Evolutionary conservation across 2,329 filamentous ascomycete species (phyloP).

Genomic region (Neurospora crassa): DNA sequence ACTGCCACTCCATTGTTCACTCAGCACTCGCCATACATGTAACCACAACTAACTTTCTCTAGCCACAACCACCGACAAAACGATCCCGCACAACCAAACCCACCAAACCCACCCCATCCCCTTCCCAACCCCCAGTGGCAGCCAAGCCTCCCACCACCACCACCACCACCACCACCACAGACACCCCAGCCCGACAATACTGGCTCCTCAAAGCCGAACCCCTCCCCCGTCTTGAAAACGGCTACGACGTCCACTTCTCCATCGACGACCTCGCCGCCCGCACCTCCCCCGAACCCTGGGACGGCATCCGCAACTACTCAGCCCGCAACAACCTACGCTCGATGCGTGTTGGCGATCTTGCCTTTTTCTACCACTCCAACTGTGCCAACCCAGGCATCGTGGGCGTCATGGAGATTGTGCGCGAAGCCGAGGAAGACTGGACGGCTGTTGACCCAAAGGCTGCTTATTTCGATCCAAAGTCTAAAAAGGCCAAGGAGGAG

Average conservation of each 20-base stretch:
- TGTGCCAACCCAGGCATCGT: constrained; percentile 83
- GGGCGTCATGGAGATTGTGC: constrained; percentile 80
- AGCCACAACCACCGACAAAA: background rate
- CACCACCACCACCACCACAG: background rate
- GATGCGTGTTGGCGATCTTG: constrained; percentile 86
- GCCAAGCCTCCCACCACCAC: too few species aligned
- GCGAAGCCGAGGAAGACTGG: constrained; percentile 74
- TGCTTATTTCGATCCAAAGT: constrained; percentile 78
- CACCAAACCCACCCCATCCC: background rate
- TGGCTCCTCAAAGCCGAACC: constrained; percentile 88
- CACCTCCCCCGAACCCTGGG: constrained; percentile 77
- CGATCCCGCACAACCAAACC: background rate
- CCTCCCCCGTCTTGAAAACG: constrained; percentile 75
- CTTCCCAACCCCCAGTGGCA: too few species aligned
- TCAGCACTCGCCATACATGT: background rate
- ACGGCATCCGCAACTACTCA: constrained; percentile 51
- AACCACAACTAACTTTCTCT: background rate
- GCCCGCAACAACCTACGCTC: constrained; percentile 83
- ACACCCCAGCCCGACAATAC: constrained; percentile 33
- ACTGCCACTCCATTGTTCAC: background rate
- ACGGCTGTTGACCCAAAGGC: constrained; percentile 47
- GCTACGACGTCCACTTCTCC: constrained; percentile 82
- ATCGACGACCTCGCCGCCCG: constrained; percentile 78
- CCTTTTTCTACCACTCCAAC: constrained; percentile 93
- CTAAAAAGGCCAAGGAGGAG: constrained; percentile 52